Conservation (phyloP, 345 rosid genomes). For the Pistacia vera region DNA sequence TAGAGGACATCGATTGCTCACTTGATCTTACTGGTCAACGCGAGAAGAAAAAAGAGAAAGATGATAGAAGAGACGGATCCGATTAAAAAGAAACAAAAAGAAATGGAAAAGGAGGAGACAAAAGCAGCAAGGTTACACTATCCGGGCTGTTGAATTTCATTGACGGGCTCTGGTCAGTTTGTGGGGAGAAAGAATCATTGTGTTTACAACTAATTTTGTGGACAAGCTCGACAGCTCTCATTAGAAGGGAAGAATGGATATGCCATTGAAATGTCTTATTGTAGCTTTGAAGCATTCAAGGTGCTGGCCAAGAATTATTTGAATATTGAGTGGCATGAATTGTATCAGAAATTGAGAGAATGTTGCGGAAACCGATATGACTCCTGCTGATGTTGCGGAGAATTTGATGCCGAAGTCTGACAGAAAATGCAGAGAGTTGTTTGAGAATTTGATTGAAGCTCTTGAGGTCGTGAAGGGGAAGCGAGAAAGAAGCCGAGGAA, state of each 20-base stretch:
- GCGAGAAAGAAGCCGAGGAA: conserved; percentile 12
- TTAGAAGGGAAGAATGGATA: conserved; percentile 33
- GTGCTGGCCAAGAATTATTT: conserved; percentile 36
- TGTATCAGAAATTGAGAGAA: conserved; percentile 22
- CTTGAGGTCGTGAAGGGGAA: conserved; percentile 35
- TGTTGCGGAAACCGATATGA: conserved; percentile 28
- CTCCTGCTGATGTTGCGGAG: too few species aligned
- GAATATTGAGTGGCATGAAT: conserved; percentile 9
- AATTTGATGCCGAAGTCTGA: too few species aligned
- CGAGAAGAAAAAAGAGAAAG: conserved; percentile 24
- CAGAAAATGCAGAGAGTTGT: too few species aligned
- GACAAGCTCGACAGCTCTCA: conserved; percentile 52
- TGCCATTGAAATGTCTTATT: conserved; percentile 41
- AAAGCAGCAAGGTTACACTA: conserved; percentile 27
- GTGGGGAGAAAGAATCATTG: too few species aligned
- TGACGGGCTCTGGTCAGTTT: too few species aligned
- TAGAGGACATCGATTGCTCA: conserved; percentile 61
- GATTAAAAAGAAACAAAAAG: conserved; percentile 11
- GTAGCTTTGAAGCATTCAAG: conserved; percentile 43
- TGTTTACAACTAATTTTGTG: conserved; percentile 32
- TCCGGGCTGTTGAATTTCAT: conserved; percentile 43
- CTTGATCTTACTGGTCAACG: conserved; percentile 36
- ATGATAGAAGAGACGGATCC: conserved; percentile 8
- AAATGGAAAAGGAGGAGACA: not conserved
- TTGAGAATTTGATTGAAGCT: conserved; percentile 18